Evolutionary conservation across 2,329 filamentous ascomycete genomes (phyloP).

Genomic region (Pezicula carpinea): DNA sequence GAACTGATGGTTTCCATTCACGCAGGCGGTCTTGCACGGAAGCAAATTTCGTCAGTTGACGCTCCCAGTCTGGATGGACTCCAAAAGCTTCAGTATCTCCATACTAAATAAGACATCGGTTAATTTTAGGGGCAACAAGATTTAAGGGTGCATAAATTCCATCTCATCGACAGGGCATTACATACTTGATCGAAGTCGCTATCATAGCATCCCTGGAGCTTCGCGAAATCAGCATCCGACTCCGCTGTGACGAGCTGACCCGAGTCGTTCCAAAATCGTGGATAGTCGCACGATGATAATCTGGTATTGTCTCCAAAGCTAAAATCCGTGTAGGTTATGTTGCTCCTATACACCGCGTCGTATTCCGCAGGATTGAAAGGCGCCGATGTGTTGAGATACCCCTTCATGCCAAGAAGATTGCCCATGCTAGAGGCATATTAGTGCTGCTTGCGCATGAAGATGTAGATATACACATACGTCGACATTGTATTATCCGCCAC

Average conservation of each 20-base stretch:
- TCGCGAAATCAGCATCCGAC: constrained; percentile 36
- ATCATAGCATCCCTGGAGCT: constrained; percentile 52
- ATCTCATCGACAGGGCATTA: not conserved
- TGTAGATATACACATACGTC: constrained; percentile 43
- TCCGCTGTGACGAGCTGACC: constrained; percentile 41
- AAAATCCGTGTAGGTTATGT: not conserved
- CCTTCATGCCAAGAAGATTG: constrained; percentile 1
- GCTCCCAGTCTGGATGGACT: constrained; percentile 58
- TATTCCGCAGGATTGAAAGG: constrained; percentile 52
- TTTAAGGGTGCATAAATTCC: not conserved
- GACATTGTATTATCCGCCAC: constrained; percentile 61
- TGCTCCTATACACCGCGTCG: constrained; percentile 33
- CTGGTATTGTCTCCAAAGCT: constrained; percentile 28
- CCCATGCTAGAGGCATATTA: not conserved
- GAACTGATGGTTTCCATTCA: constrained; percentile 56
- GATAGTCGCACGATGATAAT: constrained; percentile 50
- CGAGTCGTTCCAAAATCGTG: constrained; percentile 56
- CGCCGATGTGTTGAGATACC: constrained; percentile 26
- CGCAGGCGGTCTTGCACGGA: constrained; percentile 61
- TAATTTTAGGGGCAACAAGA: not conserved
- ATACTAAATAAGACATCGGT: constrained; percentile 35
- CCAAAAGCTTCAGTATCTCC: constrained; percentile 60
- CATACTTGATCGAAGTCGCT: constrained; percentile 54
- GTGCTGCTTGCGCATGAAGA: not conserved
- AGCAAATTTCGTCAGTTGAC: constrained; percentile 60